These are phyloP conservation scores for Elsinoe australis DNA, from an alignment of 2,329 filamentous ascomycete genomes.

Conservation along the genomic window DNA sequence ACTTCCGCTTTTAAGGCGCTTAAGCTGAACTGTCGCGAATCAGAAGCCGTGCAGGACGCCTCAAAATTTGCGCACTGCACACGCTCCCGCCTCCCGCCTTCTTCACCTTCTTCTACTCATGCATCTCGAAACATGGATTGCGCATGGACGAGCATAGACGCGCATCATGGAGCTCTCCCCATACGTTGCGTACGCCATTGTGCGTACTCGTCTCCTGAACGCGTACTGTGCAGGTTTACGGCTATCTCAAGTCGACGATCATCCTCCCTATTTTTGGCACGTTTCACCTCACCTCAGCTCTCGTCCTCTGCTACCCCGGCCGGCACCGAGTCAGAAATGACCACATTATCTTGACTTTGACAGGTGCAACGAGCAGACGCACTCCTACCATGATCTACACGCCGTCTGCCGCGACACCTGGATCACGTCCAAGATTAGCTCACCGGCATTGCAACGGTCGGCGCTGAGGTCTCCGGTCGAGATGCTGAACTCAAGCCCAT, in stretches of 20 bases:
- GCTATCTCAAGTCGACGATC: no score
- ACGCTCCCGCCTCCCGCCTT: neutral
- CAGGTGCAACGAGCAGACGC: neutral
- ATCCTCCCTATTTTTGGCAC: no score
- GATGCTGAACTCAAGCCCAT: neutral
- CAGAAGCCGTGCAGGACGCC: neutral
- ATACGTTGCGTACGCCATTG: no score
- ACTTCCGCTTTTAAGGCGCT: neutral
- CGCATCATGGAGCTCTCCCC: no score
- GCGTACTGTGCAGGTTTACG: no score
- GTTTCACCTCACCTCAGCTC: no score
- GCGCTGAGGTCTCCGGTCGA: neutral
- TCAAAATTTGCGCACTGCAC: constrained; percentile 9
- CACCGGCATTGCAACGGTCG: constrained; percentile 5
- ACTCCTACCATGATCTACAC: neutral
- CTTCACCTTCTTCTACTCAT: constrained; percentile 3
- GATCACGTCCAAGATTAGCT: constrained; percentile 10
- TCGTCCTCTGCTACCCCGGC: no score
- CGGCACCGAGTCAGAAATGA: no score
- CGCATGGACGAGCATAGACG: neutral
- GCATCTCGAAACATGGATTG: constrained; percentile 1
- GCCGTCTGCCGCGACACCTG: constrained; percentile 3
- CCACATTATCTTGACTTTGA: constrained; percentile 1
- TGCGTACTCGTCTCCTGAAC: no score
- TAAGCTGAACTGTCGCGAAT: neutral